Percentiles rank a stretch among this genome's conserved stretches.
phyloP scores from a whole-genome alignment of 257 asterid genomes.

The Thymus quinquecostatus region DNA sequence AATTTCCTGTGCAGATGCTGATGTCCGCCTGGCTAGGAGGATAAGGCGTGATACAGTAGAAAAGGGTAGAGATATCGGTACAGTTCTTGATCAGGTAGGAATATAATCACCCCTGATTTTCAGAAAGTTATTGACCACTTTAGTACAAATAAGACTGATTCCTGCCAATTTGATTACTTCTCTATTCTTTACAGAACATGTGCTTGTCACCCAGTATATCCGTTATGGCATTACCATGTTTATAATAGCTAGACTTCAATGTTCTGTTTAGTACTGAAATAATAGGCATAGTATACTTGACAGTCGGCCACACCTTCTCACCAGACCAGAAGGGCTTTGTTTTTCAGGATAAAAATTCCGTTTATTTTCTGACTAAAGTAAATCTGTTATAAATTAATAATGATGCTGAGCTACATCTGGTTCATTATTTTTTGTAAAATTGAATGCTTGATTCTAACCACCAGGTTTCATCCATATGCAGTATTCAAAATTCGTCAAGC shows the following conservation, averaged over 20 bases:
- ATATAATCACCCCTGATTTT: conserved; percentile 6
- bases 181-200: conserved; percentile 10
- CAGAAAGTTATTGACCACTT: neutral
- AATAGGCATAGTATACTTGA: neutral
- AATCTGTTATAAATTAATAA: too few relatives aligned
- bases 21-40: conserved; percentile 97
- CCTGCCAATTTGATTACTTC: neutral
- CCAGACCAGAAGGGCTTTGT: neutral
- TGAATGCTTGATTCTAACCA: conserved; percentile 29
- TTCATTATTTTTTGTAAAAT: neutral
- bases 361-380: neutral
- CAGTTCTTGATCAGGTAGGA: conserved; percentile 90
- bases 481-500: conserved; percentile 98
- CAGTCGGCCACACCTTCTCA: neutral
- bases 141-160: conserved; percentile 5
- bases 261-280: neutral
- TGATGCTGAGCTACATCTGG: conserved; percentile 9
- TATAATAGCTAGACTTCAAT: neutral
- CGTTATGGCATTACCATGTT: neutral
- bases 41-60: conserved; percentile 95
- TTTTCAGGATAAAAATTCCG: neutral
- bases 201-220: conserved; percentile 4
- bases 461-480: conserved; percentile 47
- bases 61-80: conserved; percentile 86
- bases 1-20: conserved; percentile 86